Evolutionary conservation across 1,139 yeast species (phyloP), one percentile per base, ranked within the genome.

Genomic region (Ogataea hybrid): DNA sequence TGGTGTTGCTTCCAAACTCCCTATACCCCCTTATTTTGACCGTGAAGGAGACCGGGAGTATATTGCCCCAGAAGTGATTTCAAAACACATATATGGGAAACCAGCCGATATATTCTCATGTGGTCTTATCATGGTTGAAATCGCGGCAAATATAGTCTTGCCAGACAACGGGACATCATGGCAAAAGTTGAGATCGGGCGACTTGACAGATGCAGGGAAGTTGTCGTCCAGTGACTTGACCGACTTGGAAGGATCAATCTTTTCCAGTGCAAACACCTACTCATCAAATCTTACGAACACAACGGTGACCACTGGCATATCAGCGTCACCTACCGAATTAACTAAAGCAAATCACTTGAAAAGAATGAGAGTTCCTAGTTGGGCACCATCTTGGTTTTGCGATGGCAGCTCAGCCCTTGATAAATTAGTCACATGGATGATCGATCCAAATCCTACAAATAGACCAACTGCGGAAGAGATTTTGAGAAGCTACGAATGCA

Each of bases 101-200:
- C 90, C 92, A 47, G 97, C 98, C 0, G 99, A 92, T 63, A 81
- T 92, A 10, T 92, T 92, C 64, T 86, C 96, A 25, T 75, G 90
- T 35, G 99, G 98, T 0, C 70, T 94, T 47, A 86, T 92, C 52
- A 83, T 92, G 69, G 82, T 92, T 38, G 99, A 92, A 63, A 85
- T 89, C 54, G 98, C 98, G 1, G 96, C 98, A 2, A 92, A 92
- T 63, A 92, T 92, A 39, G 81, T 90, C 7, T 68, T 94, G 37
- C 99, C 99, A 0, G 97, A 92, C 55, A 90, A 94, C 62, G 99
- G 99, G 5, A 77, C 89, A 8, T 94, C 95, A 28, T 92, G 99
- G 99, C 92, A 95, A 52, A 90, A 90, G 62, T 69, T 92, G 49
- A 75, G 99, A 51, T 86, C 96, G 36, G 99, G 98, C 1, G 98